These are phyloP conservation scores for Trypanosoma mega DNA, from an alignment of 208 protist genomes.

Conservation along the genomic window DNA sequence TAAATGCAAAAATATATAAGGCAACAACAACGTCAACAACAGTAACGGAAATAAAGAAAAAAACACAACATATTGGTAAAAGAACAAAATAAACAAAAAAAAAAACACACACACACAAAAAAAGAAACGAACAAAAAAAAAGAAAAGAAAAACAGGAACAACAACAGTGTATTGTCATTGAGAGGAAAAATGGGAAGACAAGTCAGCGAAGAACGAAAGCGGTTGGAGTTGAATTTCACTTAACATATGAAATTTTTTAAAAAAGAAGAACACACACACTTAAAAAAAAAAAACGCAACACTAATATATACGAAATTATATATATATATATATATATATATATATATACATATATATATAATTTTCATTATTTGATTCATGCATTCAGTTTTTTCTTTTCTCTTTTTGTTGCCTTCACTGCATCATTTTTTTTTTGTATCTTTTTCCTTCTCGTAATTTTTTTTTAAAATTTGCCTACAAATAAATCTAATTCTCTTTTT, in stretches of 20 bases:
- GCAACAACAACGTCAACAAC: slow-evolving; percentile 8
- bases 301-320: neutral
- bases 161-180: too few species aligned
- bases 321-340: neutral
- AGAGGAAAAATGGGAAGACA: too few species aligned
- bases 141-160: neutral
- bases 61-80: slow-evolving; percentile 1
- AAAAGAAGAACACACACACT: neutral
- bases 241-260: too few species aligned
- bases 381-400: neutral
- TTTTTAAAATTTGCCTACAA: too few species aligned
- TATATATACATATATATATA: slow-evolving; percentile 2
- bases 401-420: neutral
- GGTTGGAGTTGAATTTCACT: too few species aligned
- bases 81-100: neutral
- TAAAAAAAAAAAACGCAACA: too few species aligned
- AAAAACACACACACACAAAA: neutral
- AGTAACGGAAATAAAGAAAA: slow-evolving; percentile 2
- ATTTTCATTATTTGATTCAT: neutral
- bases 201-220: too few species aligned
- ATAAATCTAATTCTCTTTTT: too few species aligned
- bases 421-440: neutral
- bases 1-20: neutral
- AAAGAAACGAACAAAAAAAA: neutral
- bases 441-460: neutral